These are phyloP conservation scores for Penicillium janthinellum DNA, from an alignment of 2,329 filamentous ascomycete species.

Conservation along the genomic window DNA sequence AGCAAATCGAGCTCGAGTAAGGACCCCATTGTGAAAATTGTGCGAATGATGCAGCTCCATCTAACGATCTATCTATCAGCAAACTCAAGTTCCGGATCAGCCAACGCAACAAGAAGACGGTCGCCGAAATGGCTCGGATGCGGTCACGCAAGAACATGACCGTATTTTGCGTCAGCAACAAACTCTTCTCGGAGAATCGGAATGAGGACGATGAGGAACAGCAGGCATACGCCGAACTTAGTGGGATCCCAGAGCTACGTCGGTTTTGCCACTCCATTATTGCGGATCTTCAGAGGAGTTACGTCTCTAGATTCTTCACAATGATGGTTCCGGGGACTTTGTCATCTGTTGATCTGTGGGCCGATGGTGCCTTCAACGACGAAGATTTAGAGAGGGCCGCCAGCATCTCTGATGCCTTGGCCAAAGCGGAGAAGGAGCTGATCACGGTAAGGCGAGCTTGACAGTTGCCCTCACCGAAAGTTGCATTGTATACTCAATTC, in stretches of 20 bases:
- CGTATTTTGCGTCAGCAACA: slow-evolving; percentile 28
- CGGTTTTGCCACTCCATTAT: slow-evolving; percentile 24
- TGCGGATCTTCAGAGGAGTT: slow-evolving; percentile 20
- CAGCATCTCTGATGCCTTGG: slow-evolving; percentile 12
- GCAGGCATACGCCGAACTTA: slow-evolving; percentile 20
- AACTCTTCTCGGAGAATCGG: slow-evolving; percentile 16
- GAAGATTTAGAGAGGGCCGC: slow-evolving; percentile 17
- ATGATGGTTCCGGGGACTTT: slow-evolving; percentile 18
- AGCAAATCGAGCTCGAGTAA: not conserved
- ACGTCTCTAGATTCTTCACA: slow-evolving; percentile 13
- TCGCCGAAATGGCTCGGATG: not conserved
- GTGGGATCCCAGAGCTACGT: slow-evolving; percentile 25
- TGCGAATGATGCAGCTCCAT: not conserved
- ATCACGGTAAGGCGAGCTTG: not conserved
- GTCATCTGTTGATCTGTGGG: slow-evolving; percentile 23
- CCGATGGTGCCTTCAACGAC: slow-evolving; percentile 12
- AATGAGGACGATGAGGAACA: not conserved
- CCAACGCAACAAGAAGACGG: not conserved
- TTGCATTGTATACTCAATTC: not conserved
- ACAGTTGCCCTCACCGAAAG: not conserved
- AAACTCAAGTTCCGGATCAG: not conserved
- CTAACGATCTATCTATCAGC: not conserved
- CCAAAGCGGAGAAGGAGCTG: slow-evolving; percentile 2
- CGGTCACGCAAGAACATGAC: not conserved
- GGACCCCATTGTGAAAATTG: not conserved